Base-by-base conservation (phyloP, 2,329 filamentous ascomycete genomes). In the Ascocoryne sarcoides region DNA sequence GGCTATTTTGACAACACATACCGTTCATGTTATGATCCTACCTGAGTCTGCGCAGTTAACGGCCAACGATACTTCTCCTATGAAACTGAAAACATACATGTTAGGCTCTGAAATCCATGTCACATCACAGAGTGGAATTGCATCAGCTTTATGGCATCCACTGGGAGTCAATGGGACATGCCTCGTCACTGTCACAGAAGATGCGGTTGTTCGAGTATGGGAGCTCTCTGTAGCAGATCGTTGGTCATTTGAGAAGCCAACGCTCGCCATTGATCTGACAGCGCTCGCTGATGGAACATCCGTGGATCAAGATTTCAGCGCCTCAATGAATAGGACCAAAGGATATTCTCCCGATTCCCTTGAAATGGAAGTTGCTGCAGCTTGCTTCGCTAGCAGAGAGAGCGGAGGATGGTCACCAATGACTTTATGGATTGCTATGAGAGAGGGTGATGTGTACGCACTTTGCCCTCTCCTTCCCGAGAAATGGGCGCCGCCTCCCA, bases 341-440 rank as follows among this genome's bases (percentile, higher is more conserved):
- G 82, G 79, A 8, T 96, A 94, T 55, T 95, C 88, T 1, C 84
- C 88, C 0, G 89, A 96, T 59, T 77, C 76, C 2, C 81, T 93
- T 44, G 89, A 96, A 59, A 94, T 98, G 82, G 85, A 95, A 57
- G 87, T 94, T 16, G 87, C 88, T 3, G 82, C 89, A 2, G 88
- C 89, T 37, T 85, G 80, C 59, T 98, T 98, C 65, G 69, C 73
- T 26, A 67, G 67, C 10, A 70, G 71, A 48, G 70, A 69, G 26
- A 75, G 75, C 5, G 90, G 88, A 10, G 88, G 88, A 39, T 98
- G 92, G 92, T 84, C 88, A 5, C 79, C 89, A 8, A 95, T 95
- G 84, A 96, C 92, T 0, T 70, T 98, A 9, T 98, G 90, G 86
- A 68, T 96, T 37, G 88, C 89, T n/a, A 98, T 95, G 84, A 78